Evolutionary conservation across 768 basidiomycete species (phyloP).

Genomic region (Pleurotus cornucopiae): DNA sequence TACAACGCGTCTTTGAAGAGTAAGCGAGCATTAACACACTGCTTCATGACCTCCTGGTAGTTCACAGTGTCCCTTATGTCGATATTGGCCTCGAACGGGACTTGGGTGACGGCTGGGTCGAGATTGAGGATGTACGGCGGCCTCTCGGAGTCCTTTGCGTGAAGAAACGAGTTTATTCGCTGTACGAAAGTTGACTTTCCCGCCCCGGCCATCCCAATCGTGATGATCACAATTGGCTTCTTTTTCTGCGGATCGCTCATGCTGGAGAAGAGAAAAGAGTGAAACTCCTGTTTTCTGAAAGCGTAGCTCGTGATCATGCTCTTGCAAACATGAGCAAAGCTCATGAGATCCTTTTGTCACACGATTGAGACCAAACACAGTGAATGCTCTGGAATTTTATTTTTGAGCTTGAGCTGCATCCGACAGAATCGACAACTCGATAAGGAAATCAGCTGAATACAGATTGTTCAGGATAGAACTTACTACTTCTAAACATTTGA

Average conservation of each 20-base stretch:
- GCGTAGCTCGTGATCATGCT: too few relatives aligned
- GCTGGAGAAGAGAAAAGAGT: slow-evolving; percentile 17
- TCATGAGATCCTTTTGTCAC: too few relatives aligned
- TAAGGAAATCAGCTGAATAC: too few relatives aligned
- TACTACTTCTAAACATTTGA: too few relatives aligned
- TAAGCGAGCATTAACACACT: slow-evolving; percentile 57
- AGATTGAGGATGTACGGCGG: slow-evolving; percentile 96
- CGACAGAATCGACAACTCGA: too few relatives aligned
- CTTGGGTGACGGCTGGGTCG: slow-evolving; percentile 89
- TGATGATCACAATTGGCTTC: slow-evolving; percentile 80
- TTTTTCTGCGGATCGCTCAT: slow-evolving; percentile 23
- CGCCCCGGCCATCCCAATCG: slow-evolving; percentile 95
- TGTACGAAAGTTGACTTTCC: slow-evolving; percentile 98
- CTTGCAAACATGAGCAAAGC: too few relatives aligned
- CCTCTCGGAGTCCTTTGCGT: slow-evolving; percentile 55
- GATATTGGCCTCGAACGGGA: slow-evolving; percentile 95
- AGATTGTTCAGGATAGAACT: too few relatives aligned
- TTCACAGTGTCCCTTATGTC: slow-evolving; percentile 98
- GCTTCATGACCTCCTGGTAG: slow-evolving; percentile 99
- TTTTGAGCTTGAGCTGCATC: too few relatives aligned
- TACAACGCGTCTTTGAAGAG: neutral
- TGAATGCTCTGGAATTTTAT: too few relatives aligned
- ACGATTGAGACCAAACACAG: too few relatives aligned
- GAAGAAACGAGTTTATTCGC: slow-evolving; percentile 88
- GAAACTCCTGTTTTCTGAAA: too few relatives aligned